A percentile compares a stretch with the other conserved stretches of the same genome.
These are phyloP conservation scores for Chaetomium strumarium DNA, from an alignment of 2,329 filamentous ascomycete species.

Conservation along the genomic window DNA sequence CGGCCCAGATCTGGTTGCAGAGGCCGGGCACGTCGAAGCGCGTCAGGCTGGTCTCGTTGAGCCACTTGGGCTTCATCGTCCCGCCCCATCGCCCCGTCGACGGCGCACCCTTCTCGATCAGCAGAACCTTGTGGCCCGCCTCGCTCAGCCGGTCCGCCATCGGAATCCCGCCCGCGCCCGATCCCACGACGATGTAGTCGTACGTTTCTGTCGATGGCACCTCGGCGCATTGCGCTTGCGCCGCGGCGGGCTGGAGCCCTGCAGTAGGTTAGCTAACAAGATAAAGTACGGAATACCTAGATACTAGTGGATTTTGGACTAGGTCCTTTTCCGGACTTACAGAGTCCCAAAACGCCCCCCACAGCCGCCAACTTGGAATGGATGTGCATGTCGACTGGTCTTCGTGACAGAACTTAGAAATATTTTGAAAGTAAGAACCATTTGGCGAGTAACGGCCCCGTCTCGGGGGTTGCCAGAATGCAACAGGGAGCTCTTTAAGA, in stretches of 20 bases:
- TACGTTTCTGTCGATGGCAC: conserved; percentile 34
- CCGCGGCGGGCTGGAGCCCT: conserved; percentile 13
- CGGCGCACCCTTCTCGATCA: conserved; percentile 55
- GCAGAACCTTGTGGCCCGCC: conserved; percentile 57
- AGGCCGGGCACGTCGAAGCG: conserved; percentile 67
- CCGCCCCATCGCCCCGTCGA: conserved; percentile 61
- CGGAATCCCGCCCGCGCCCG: conserved; percentile 54
- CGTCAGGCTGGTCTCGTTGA: conserved; percentile 54
- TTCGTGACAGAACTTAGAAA: background rate
- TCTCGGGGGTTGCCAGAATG: background rate
- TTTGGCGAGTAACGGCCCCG: background rate
- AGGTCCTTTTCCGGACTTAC: conserved; percentile 12
- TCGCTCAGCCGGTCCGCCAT: conserved; percentile 59
- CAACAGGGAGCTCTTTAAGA: background rate
- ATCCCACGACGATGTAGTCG: conserved; percentile 60
- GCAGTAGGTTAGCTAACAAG: background rate
- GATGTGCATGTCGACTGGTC: conserved; percentile 12
- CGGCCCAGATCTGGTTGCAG: conserved; percentile 63
- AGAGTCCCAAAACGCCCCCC: conserved; percentile 5
- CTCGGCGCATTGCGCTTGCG: conserved; percentile 14
- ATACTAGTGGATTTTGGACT: background rate
- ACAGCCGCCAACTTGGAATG: conserved; percentile 8
- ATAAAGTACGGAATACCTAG: too few species aligned
- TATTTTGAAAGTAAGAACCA: background rate
- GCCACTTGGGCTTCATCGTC: conserved; percentile 55